Conservation (phyloP, 306 rosid genomes). For the Abrus pulchellus region DNA sequence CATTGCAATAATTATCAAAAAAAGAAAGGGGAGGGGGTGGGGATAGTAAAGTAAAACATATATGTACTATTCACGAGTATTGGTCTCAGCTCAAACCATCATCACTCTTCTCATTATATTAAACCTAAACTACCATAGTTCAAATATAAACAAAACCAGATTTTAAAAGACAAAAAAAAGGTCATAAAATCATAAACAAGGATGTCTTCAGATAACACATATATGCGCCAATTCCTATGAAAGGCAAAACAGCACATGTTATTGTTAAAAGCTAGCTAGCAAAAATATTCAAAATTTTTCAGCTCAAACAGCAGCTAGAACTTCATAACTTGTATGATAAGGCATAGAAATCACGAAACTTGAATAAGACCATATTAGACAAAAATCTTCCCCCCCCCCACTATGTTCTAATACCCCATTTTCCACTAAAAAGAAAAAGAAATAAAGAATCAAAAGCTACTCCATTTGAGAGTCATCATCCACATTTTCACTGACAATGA, state of each 20-base stretch:
- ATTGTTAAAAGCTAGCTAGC: background rate
- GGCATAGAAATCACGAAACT: background rate
- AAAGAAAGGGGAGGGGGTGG: too few species aligned
- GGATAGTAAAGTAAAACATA: too few species aligned
- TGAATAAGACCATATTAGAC: constrained; percentile 14
- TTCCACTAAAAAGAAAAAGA: background rate
- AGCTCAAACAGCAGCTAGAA: constrained; percentile 9
- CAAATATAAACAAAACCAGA: background rate
- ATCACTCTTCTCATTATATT: too few species aligned
- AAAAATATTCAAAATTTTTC: background rate
- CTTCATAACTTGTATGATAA: constrained; percentile 25
- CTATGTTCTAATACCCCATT: constrained; percentile 17
- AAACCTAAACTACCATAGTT: too few species aligned
- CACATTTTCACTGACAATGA: constrained; percentile 38
- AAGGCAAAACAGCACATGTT: background rate
- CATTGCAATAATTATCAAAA: too few species aligned
- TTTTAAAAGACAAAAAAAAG: background rate
- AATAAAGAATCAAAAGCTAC: constrained; percentile 50
- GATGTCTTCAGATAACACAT: constrained; percentile 13
- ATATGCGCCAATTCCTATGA: background rate
- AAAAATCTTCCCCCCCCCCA: background rate
- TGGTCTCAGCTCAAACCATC: too few species aligned
- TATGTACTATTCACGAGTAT: too few species aligned
- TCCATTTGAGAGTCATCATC: constrained; percentile 66
- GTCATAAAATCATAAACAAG: background rate